A percentile compares a stretch with the other conserved stretches of the same genome.
phyloP scores from a whole-genome alignment of 768 basidiomycete species.

The Rhizopogon vulgaris region DNA sequence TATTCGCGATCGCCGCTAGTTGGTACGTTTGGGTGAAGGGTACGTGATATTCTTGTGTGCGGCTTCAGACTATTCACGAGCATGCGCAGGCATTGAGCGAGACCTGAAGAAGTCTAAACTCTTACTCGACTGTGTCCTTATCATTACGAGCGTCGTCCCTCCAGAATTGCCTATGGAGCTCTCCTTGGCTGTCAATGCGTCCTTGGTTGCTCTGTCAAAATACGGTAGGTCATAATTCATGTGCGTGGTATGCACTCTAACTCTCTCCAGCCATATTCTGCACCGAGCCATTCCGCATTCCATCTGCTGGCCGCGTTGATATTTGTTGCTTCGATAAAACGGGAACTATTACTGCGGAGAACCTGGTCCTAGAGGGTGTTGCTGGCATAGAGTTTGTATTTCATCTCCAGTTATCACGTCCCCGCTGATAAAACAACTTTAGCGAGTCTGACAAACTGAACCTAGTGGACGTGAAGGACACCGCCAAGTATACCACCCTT shows the following conservation, averaged over 20 bases:
- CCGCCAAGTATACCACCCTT: conserved; percentile 70
- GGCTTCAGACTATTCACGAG: neutral
- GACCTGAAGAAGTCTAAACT: conserved; percentile 93
- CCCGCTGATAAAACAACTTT: conserved; percentile 1
- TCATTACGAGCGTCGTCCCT: conserved; percentile 96
- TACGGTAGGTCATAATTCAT: conserved; percentile 50
- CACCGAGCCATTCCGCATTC: conserved; percentile 98
- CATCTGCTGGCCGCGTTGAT: conserved; percentile 91
- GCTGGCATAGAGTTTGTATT: conserved; percentile 81
- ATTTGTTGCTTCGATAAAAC: conserved; percentile 99
- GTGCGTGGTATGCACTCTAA: neutral
- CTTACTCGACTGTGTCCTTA: conserved; percentile 90
- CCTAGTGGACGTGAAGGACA: conserved; percentile 75
- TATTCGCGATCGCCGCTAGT: conserved; percentile 95
- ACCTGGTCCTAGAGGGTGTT: conserved; percentile 90
- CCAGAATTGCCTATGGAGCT: conserved; percentile 98
- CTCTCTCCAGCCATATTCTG: conserved; percentile 82
- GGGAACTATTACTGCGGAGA: conserved; percentile 95
- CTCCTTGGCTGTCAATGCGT: conserved; percentile 92
- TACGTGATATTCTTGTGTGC: conserved; percentile 22
- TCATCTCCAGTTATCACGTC: neutral
- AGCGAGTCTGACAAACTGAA: conserved; percentile 56
- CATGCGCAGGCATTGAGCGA: conserved; percentile 70
- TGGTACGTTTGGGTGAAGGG: conserved; percentile 99
- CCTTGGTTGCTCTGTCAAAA: conserved; percentile 88